Percentiles rank a stretch among this genome's conserved stretches.
Conservation (phyloP, 176 grass and related monocot species). For the Areca catechu region DNA sequence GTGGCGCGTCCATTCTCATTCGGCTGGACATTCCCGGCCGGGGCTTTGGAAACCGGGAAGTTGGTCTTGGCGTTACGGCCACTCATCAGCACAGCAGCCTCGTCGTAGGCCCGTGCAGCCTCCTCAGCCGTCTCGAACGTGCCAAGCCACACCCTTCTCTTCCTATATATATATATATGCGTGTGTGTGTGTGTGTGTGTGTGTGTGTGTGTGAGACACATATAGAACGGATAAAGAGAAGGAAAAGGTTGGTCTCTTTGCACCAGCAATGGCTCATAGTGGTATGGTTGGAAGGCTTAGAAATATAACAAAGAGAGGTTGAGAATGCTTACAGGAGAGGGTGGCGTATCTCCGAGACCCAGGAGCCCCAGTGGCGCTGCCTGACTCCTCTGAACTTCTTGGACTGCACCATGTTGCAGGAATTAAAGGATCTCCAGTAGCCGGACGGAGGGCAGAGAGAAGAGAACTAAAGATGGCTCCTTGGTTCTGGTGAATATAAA, state of each 20-base stretch:
- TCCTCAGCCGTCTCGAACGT: constrained; percentile 99
- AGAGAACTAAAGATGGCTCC: too few relatives aligned
- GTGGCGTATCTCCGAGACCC: constrained; percentile 99
- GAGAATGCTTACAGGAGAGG: constrained; percentile 78
- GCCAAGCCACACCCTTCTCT: constrained; percentile 97
- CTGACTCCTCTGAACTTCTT: constrained; percentile 99
- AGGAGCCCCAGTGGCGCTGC: constrained; percentile 99
- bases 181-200: too few relatives aligned
- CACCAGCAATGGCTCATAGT: neutral
- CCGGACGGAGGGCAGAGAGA: too few relatives aligned
- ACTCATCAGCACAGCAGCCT: constrained; percentile 95
- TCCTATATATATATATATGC: constrained; percentile 42
- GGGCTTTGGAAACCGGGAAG: constrained; percentile 58
- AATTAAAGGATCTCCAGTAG: too few relatives aligned
- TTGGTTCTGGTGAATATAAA: too few relatives aligned
- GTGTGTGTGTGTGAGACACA: too few relatives aligned
- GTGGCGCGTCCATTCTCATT: neutral
- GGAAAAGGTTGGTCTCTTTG: neutral
- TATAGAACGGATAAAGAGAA: too few relatives aligned
- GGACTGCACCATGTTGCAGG: constrained; percentile 63
- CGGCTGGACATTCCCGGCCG: constrained; percentile 20
- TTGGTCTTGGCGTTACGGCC: constrained; percentile 99
- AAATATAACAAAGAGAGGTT: neutral
- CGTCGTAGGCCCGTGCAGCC: constrained; percentile 89
- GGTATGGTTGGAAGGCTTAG: neutral